These are phyloP conservation scores for Aotearoamyces nothofagi DNA, from an alignment of 2,329 filamentous ascomycete species.

Conservation along the genomic window DNA sequence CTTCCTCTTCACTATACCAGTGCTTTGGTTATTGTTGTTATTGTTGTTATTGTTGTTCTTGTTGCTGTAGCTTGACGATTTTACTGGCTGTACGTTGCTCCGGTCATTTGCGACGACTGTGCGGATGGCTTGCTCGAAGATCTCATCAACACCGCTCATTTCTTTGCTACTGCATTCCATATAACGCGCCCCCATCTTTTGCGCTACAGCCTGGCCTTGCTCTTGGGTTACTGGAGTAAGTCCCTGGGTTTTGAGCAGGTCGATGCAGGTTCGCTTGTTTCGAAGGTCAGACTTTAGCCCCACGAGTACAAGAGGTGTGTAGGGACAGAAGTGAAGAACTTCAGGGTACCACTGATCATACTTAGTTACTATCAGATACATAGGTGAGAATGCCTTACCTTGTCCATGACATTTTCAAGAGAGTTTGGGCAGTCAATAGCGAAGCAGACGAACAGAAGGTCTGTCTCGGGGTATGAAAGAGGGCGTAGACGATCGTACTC, in stretches of 20 bases:
- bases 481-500: slow-evolving; percentile 95
- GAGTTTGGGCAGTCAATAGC: slow-evolving; percentile 98
- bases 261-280: slow-evolving; percentile 90
- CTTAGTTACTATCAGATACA: slow-evolving; percentile 13
- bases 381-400: slow-evolving; percentile 41
- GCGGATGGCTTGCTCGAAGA: slow-evolving; percentile 84
- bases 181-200: slow-evolving; percentile 89
- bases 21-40: too few relatives aligned
- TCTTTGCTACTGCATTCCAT: slow-evolving; percentile 99
- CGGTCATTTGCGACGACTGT: slow-evolving; percentile 73
- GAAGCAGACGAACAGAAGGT: slow-evolving; percentile 96
- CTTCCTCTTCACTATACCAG: slow-evolving; percentile 53
- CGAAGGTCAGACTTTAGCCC: slow-evolving; percentile 95
- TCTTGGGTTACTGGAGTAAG: slow-evolving; percentile 87
- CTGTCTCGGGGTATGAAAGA: slow-evolving; percentile 94
- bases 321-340: slow-evolving; percentile 96
- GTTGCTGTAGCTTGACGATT: slow-evolving; percentile 4
- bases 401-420: slow-evolving; percentile 95
- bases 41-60: too few relatives aligned
- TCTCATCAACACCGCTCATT: slow-evolving; percentile 89
- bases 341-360: slow-evolving; percentile 83
- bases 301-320: slow-evolving; percentile 87
- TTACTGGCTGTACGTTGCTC: slow-evolving; percentile 29
- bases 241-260: slow-evolving; percentile 95
- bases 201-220: slow-evolving; percentile 75